Evolutionary conservation across 345 rosid species (phyloP), one percentile per base, ranked within the genome.

Genomic region (Acer negundo): DNA sequence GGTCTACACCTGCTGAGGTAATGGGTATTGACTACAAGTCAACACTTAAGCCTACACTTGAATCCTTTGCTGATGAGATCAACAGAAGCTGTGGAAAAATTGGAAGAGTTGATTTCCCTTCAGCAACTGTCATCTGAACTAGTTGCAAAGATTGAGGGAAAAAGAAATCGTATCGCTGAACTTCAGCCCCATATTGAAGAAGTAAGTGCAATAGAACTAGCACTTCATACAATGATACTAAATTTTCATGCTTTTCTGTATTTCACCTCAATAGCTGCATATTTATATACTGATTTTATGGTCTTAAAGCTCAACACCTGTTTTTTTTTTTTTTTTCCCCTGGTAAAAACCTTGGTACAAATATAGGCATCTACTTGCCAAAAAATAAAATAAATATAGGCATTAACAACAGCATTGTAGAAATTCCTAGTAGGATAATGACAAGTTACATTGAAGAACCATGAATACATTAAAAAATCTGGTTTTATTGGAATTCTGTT

Each of bases 21-120:
- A 86, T 92, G 92, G 98, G 99, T 46, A 75, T 93, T 68, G 98
- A 92, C 77, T 88, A 91, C 80, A 95, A 91, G 75, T 81, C 86
- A 31, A 75, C 79, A 26, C 80, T 93, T 56, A 93, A 91, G 86
- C 92, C 87, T 46, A 91, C 85, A 67, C 88, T 95, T 15, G 83
- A 82, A 76, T 85, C 87, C 31, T 81, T 82, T 61, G 78, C 84
- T 6, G 88, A 89, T 23, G 87, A 82, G 0, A 77, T 85, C 67
- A 95, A 90, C 78, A 87, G 74, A 82, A 83, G 83, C 80, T 87
- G 65, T 78, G 84, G 85, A 31, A 70, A 93, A 88, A 75, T 65
- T 80, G 70, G 97, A 91, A 72, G 93, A 88, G 74, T 44, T 84
- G 64, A 86, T 85, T 62, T 77, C 74, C 40, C 90, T 89, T 62